These are phyloP conservation scores for Dactylis glomerata DNA, from an alignment of 176 grass and related monocot genomes.

Conservation along the genomic window DNA sequence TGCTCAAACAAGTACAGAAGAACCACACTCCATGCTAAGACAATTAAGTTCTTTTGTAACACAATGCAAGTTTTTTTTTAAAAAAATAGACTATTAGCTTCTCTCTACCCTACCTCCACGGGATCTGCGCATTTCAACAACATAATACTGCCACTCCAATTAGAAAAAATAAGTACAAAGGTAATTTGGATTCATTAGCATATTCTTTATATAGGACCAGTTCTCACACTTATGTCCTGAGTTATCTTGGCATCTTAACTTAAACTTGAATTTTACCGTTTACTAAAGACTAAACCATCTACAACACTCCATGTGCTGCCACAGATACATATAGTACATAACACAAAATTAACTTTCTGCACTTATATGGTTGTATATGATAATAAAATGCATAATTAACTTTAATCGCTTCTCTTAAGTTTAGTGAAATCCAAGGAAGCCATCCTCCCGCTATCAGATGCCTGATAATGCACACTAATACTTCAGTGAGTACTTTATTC, in stretches of 20 bases:
- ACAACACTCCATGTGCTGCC: background rate
- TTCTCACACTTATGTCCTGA: background rate
- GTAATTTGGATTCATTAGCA: background rate
- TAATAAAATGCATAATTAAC: background rate
- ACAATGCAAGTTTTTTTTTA: background rate
- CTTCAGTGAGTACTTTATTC: background rate
- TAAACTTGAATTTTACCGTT: background rate
- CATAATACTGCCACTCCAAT: background rate
- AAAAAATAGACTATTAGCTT: background rate
- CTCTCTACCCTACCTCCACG: background rate
- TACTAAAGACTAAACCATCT: background rate
- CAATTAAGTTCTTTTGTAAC: background rate
- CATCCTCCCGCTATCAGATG: background rate
- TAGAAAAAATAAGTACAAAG: background rate
- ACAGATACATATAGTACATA: background rate
- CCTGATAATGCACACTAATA: background rate
- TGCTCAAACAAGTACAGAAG: background rate
- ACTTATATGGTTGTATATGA: background rate
- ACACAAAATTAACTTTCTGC: background rate
- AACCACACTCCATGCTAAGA: background rate
- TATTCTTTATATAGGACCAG: background rate
- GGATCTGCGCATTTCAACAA: background rate
- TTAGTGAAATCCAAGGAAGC: background rate
- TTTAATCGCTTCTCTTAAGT: background rate
- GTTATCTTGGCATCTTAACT: background rate